Evolutionary conservation across 2,329 filamentous ascomycete genomes (phyloP).

Genomic region (Mycosphaerella arachidis): DNA sequence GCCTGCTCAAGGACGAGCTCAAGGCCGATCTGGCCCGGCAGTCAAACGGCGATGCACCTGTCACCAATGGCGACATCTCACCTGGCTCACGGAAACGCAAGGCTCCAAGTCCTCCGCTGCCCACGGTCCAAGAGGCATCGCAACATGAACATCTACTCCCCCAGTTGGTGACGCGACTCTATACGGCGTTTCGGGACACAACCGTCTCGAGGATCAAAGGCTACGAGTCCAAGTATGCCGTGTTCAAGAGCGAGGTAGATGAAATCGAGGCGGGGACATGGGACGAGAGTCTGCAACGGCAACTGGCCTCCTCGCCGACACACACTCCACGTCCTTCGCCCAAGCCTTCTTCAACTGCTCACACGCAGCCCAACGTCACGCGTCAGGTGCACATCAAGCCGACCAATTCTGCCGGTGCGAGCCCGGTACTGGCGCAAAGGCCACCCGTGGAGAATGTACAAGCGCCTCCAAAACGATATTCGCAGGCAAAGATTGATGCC

Average conservation of each 20-base stretch:
- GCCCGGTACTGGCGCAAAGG: constrained; percentile 14
- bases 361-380: constrained; percentile 15
- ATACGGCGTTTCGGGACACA: constrained; percentile 67
- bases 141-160: constrained; percentile 66
- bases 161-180: constrained; percentile 66
- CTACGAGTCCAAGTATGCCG: constrained; percentile 60
- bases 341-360: constrained; percentile 23
- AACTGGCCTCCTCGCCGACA: constrained; percentile 11
- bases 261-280: constrained; percentile 60
- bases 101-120: constrained; percentile 59
- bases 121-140: constrained; percentile 62
- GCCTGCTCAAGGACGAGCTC: constrained; percentile 70
- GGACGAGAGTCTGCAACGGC: constrained; percentile 40
- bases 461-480: constrained; percentile 24
- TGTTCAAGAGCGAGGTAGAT: constrained; percentile 61
- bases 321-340: constrained; percentile 24
- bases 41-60: constrained; percentile 20
- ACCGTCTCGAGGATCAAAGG: constrained; percentile 66
- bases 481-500: constrained; percentile 34
- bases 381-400: constrained; percentile 12
- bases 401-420: constrained; percentile 12
- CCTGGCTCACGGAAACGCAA: constrained; percentile 67
- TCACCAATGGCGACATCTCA: constrained; percentile 47
- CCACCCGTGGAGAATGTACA: constrained; percentile 8
- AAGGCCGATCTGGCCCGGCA: constrained; percentile 37